Evolutionary conservation across 1,284 basidiomycete species (phyloP), one percentile per base, ranked within the genome.

Genomic region (Ustilago lituana): DNA sequence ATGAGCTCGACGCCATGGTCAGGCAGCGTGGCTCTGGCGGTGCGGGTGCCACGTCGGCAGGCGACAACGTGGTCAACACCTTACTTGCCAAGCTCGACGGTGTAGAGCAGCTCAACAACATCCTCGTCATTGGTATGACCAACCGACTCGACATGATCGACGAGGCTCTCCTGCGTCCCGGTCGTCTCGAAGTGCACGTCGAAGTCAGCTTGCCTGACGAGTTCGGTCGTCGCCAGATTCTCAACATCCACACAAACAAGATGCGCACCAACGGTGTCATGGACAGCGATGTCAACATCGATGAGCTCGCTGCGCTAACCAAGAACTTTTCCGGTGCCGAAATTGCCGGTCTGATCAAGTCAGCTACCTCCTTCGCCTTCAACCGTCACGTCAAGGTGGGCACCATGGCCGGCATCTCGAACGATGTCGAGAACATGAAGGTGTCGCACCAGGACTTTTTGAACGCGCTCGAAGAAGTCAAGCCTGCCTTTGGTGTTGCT

Each of bases 51-150:
- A 98, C 95, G 2, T 96, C 96, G 54, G 95, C 98, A 3, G 96
- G 95, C 22, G 96, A 99, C 84, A 97, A 91, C 33, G 92, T 98
- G 15, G 96, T 99, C 82, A 99, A 99, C 84, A 96, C 98, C 85
- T 87, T 99, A 49, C 86, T 99, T 20, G 95, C 95, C 31, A 99
- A 99, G 92, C 95, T 99, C 92, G 96, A 99, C 77, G 96, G 96
- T 86, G 96, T 99, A 6, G 96, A 99, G 82, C 92, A 94, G 85
- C 87, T 99, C 47, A 98, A 99, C 86, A 99, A 99, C 83, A 96
- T 99, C 62, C 90, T 99, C 72, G 91, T 99, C 75, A 99, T 99
- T 75, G 96, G 96, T 79, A 98, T 98, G 96, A 99, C 96, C 49
- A 98, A 99, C 84, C 90, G 96, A 66, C 85, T 90, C 50, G 96